phyloP scores from a whole-genome alignment of 345 rosid genomes.

The Crucihimalaya himalaica region DNA sequence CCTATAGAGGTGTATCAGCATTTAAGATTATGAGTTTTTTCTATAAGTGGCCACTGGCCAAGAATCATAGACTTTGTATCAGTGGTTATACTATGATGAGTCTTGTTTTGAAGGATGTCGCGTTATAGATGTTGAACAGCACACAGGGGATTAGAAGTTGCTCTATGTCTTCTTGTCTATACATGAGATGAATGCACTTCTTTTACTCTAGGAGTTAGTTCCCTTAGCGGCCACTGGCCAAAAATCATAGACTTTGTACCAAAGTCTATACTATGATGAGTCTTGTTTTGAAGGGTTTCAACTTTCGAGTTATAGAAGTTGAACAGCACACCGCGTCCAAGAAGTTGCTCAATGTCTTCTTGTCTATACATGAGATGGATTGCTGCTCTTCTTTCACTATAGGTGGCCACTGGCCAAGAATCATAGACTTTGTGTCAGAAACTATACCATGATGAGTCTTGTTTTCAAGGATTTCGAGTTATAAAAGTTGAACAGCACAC shows the following conservation, averaged over 20 bases:
- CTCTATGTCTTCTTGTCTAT: not conserved
- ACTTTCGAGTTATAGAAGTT: not conserved
- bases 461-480: not conserved
- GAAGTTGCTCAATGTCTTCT: not conserved
- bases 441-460: not conserved
- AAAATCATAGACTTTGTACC: not conserved
- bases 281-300: not conserved
- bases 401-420: too few relatives aligned
- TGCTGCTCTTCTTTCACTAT: not conserved
- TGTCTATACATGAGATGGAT: constrained; percentile 8
- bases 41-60: not conserved
- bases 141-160: not conserved
- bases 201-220: not conserved
- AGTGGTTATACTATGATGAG: not conserved
- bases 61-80: not conserved
- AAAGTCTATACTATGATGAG: not conserved
- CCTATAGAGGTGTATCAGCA: not conserved
- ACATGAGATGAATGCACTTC: not conserved
- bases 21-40: not conserved
- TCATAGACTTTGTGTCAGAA: not conserved
- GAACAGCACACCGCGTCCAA: not conserved
- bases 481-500: not conserved
- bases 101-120: not conserved
- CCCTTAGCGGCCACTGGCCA: not conserved
- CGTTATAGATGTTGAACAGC: not conserved